phyloP scores from a whole-genome alignment of 371 early-diverging fungal genomes.

The Syncephalastrum sp. region DNA sequence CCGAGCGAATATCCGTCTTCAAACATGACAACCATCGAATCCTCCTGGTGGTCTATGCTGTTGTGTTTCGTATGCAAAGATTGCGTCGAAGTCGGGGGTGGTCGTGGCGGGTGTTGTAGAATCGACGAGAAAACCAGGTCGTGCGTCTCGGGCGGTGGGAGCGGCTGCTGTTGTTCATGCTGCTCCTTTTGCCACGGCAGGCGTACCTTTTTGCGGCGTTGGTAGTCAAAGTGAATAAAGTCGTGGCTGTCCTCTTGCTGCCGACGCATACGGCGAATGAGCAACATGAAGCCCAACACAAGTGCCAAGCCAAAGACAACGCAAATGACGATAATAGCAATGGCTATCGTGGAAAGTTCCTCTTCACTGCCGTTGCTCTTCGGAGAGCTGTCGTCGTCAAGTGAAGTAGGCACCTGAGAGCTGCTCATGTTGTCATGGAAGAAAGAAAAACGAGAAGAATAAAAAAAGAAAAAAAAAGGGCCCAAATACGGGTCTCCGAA shows the following conservation, averaged over 20 bases:
- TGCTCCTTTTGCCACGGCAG: constrained; percentile 4
- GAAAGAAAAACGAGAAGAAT: no score
- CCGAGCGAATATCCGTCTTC: constrained; percentile 19
- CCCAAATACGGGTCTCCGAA: no score
- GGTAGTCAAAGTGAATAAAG: constrained; percentile 10
- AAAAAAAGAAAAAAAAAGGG: no score
- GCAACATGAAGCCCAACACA: constrained; percentile 4
- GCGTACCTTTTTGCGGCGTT: constrained; percentile 7
- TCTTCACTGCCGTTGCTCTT: not conserved
- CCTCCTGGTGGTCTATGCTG: constrained; percentile 3
- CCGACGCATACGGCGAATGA: constrained; percentile 6
- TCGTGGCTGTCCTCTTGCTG: constrained; percentile 1
- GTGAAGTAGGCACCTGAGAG: no score
- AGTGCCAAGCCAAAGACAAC: constrained; percentile 7
- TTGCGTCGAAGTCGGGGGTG: constrained; percentile 8
- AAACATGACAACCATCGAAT: constrained; percentile 6
- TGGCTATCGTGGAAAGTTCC: constrained; percentile 5
- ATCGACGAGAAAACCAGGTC: constrained; percentile 14
- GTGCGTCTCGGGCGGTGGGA: constrained; percentile 11
- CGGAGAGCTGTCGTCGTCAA: no score
- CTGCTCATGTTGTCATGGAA: no score
- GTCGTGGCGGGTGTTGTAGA: constrained; percentile 10
- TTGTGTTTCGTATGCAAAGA: not conserved
- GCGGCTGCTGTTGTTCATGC: not conserved
- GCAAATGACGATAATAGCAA: constrained; percentile 10